Evolutionary conservation across 441 rosid species (phyloP).

Genomic region (Omphalea diandra): DNA sequence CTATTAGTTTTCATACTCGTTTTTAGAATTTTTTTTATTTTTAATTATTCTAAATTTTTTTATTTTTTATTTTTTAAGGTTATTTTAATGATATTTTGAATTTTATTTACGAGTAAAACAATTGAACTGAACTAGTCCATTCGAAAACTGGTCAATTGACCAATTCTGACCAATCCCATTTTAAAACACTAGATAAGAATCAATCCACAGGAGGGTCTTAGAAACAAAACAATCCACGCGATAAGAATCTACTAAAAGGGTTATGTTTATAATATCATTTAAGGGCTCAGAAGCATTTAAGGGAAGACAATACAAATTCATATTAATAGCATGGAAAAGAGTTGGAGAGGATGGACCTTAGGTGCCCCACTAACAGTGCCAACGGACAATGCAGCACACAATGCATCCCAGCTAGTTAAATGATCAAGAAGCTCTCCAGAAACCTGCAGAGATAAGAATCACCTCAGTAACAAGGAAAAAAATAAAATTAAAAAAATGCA

Average conservation of each 20-base stretch:
- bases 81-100: too few species aligned
- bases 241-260: neutral
- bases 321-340: neutral
- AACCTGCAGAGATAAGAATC: slow-evolving; percentile 42
- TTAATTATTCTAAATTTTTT: too few species aligned
- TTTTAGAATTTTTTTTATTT: too few species aligned
- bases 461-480: neutral
- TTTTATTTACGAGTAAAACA: too few species aligned
- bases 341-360: slow-evolving; percentile 40
- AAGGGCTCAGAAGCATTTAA: neutral
- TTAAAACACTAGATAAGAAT: too few species aligned
- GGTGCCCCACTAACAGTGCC: slow-evolving; percentile 99
- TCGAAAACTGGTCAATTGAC: too few species aligned
- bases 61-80: too few species aligned
- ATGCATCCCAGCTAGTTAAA: slow-evolving; percentile 84
- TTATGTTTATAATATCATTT: neutral
- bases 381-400: slow-evolving; percentile 89
- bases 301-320: neutral
- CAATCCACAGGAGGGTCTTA: neutral
- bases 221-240: neutral
- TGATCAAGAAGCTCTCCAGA: slow-evolving; percentile 73
- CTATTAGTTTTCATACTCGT: too few species aligned
- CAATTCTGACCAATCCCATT: too few species aligned
- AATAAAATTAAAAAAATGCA: too few species aligned
- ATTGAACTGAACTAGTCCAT: too few species aligned